Base-by-base conservation (phyloP, 129 eudicot genomes). In the Saussurea involucrata region DNA sequence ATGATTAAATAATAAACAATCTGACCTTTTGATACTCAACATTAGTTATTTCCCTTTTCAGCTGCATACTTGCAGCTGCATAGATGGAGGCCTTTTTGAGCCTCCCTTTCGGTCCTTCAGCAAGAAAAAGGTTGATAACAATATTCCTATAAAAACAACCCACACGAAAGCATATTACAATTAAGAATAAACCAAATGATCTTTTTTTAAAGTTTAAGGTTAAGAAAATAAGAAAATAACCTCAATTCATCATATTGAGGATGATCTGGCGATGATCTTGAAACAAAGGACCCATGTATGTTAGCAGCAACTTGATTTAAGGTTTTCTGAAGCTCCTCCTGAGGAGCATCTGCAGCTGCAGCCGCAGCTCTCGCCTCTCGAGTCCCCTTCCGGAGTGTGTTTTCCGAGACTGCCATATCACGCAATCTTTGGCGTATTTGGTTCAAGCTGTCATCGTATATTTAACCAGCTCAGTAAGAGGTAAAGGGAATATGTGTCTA, bases 61-160 rank as follows among this genome's bases (percentile, higher is more conserved):
- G 92, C 81, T 82, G 71, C 73, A 76, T 60, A 60, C 82, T 83
- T 32, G 92, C 97, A 85, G 97, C 98, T 84, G 85, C 96, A 31
- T 46, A 18, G 58, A 95, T 85, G n/a, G 80, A 40, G 13, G 90
- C 89, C 90, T 85, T 95, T 81, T 86, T 95, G 27, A 95, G 93
- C 83, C 86, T 88, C 64, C 87, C 98, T 75, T 79, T 81, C 15
- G 87, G 94, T 53, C 88, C 96, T 77, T 87, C 83, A 53, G 88
- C 98, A 73, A 81, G 58, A 75, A 91, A 73, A 67, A 92, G 94
- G 84, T 86, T 88, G 75, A 95, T 85, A 42, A 95, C 97, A 68
- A 88, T 71, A 65, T 80, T 85, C 89, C 98, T 92, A 40, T 28
- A 42, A 33, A 86, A 40, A 73, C 11, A 37, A 27, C n/a, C 29